Evolutionary conservation across 2,329 filamentous ascomycete species (phyloP).

Genomic region (Colletotrichum australisinense): DNA sequence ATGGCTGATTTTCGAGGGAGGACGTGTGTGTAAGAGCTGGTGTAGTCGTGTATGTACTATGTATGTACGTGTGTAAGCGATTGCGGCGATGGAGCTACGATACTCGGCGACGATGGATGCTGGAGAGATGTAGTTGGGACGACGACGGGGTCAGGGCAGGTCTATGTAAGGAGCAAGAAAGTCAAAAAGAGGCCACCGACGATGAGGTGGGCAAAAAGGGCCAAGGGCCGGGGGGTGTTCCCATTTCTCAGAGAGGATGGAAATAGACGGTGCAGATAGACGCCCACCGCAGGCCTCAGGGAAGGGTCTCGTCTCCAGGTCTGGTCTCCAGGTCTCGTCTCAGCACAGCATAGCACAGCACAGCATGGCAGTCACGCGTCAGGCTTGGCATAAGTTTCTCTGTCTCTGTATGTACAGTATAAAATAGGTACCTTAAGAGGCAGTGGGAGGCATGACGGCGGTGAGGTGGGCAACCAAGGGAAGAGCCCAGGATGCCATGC

Average conservation of each 20-base stretch:
- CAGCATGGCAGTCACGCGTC: background rate
- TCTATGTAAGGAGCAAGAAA: background rate
- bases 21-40: background rate
- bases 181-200: background rate
- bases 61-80: background rate
- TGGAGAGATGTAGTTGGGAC: background rate
- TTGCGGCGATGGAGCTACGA: background rate
- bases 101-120: background rate
- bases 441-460: background rate
- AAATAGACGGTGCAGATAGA: constrained; percentile 24
- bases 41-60: background rate
- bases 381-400: constrained; percentile 14
- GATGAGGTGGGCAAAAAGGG: background rate
- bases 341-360: constrained; percentile 26
- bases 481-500: background rate
- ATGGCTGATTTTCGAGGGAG: constrained; percentile 43
- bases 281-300: background rate
- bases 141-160: background rate
- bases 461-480: background rate
- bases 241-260: background rate
- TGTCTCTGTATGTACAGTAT: no score
- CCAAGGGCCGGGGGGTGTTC: constrained; percentile 1
- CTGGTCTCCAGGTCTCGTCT: constrained; percentile 11
- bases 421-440: background rate
- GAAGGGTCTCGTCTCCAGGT: constrained; percentile 12